phyloP scores from a whole-genome alignment of 805 yeast genomes.

The Pichia cabralensis region DNA sequence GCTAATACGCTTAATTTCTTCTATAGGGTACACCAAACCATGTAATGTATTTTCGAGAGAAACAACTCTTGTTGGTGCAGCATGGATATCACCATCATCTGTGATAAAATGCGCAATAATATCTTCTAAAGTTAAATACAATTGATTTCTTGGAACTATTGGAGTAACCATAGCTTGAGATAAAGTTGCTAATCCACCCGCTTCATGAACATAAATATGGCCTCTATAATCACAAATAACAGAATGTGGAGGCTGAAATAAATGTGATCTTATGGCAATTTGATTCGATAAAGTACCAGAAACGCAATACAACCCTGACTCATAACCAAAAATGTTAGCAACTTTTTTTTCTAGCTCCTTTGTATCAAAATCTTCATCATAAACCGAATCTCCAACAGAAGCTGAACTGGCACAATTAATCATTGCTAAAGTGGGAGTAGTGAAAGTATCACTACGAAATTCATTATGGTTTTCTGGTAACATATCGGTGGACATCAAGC shows the following conservation, averaged over 20 bases:
- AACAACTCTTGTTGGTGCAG: constrained; percentile 78
- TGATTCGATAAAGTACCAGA: constrained; percentile 91
- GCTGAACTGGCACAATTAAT: constrained; percentile 45
- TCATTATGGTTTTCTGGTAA: constrained; percentile 30
- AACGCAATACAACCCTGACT: constrained; percentile 72
- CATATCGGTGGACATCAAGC: too few species aligned
- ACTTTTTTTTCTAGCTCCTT: constrained; percentile 51
- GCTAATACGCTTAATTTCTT: constrained; percentile 63
- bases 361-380: constrained; percentile 72
- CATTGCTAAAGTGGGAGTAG: constrained; percentile 76
- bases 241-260: constrained; percentile 78
- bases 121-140: constrained; percentile 73
- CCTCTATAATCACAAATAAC: constrained; percentile 78
- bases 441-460: constrained; percentile 77
- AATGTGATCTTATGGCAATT: constrained; percentile 65
- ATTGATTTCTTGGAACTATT: constrained; percentile 67
- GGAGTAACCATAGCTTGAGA: constrained; percentile 90
- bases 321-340: constrained; percentile 64
- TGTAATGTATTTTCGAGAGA: constrained; percentile 84
- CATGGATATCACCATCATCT: constrained; percentile 77
- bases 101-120: constrained; percentile 49
- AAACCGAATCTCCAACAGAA: constrained; percentile 81
- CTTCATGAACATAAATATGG: constrained; percentile 77
- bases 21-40: constrained; percentile 73
- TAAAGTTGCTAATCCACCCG: constrained; percentile 83